Base-by-base conservation (phyloP, 208 protist species). In the Entamoeba invadens region DNA sequence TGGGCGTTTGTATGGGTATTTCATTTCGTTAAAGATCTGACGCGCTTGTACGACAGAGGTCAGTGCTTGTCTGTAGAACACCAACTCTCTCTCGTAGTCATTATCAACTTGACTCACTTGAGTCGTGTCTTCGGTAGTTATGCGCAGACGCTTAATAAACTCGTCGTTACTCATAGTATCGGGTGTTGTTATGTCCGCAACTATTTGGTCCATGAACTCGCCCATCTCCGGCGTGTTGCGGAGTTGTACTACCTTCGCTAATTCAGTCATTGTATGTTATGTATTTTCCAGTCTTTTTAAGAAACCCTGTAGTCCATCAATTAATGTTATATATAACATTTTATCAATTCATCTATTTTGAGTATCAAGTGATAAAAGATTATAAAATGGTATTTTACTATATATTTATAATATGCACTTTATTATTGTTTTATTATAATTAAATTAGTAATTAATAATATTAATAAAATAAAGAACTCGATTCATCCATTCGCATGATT, bases 1-100 rank as follows among this genome's bases (percentile, higher is more conserved):
- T 18, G 95, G 95, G 57, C 95, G 4, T 91, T 94, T n/a, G 5
- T 42, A 91, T 25, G 5, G 31, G 21, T 42, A 45, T 10, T 94
- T 91, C 1, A 45, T 31, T 91, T 87, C 35, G 44, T 16, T 91
- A 21, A 50, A 91, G n/a, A 45, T 21, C 21, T 10, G 8, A 35
- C 44, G 42, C 10, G 50, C 93, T 38, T 57, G 2, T 3, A 45
- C 16, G 10, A 44, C 14, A 14, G 46, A 44, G 16, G 4, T 44
- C 42, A 93, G 10, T n/a, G 92, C 46, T 45, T 68, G 46, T 16
- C 6, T 1, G 25, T 93, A 93, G 42, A 93, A 93, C n/a, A 42
- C 47, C 1, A 45, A 31, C 57, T 93, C 92, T 38, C 92, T 4
- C 42, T 93, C 18, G 5, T 46, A 31, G 45, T 93, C 92, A 77